Conservation (phyloP, 2,329 filamentous ascomycete species). For the Myotisia sp. region DNA sequence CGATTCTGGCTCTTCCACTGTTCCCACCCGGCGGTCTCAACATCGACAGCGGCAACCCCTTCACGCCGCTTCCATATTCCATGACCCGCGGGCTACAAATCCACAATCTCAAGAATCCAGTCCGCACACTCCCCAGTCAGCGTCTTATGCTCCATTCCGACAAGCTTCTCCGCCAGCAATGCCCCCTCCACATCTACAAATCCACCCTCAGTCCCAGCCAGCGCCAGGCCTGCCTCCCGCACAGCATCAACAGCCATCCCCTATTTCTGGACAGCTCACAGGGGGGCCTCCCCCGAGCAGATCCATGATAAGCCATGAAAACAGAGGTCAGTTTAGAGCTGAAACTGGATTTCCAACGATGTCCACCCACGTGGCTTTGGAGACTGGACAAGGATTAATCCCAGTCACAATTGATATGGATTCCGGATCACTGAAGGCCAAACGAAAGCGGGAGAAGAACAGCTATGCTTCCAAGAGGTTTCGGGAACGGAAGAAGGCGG, state of each 20-base stretch:
- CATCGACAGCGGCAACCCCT: constrained; percentile 6
- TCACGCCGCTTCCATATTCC: constrained; percentile 2
- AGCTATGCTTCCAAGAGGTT: constrained; percentile 30
- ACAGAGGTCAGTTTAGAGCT: neutral
- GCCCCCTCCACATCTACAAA: constrained; percentile 5
- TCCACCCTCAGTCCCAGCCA: too few species aligned
- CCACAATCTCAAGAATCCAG: constrained; percentile 9
- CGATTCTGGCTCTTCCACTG: constrained; percentile 3
- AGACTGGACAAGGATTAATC: constrained; percentile 18
- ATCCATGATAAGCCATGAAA: constrained; percentile 4
- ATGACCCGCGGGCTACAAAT: constrained; percentile 2
- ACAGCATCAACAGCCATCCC: constrained; percentile 8
- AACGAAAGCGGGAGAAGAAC: constrained; percentile 30
- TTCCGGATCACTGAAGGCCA: constrained; percentile 28
- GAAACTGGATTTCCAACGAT: neutral
- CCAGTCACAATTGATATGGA: constrained; percentile 27
- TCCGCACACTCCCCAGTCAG: constrained; percentile 8
- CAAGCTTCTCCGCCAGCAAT: constrained; percentile 8
- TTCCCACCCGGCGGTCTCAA: constrained; percentile 5
- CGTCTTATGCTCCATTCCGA: constrained; percentile 10
- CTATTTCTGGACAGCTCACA: constrained; percentile 2
- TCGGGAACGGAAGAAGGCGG: constrained; percentile 27
- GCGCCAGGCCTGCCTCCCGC: too few species aligned
- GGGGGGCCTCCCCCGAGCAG: constrained; percentile 2
- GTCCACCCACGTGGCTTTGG: neutral